phyloP scores from a whole-genome alignment of 2,329 filamentous ascomycete species.

The Aschersonia sp. region DNA sequence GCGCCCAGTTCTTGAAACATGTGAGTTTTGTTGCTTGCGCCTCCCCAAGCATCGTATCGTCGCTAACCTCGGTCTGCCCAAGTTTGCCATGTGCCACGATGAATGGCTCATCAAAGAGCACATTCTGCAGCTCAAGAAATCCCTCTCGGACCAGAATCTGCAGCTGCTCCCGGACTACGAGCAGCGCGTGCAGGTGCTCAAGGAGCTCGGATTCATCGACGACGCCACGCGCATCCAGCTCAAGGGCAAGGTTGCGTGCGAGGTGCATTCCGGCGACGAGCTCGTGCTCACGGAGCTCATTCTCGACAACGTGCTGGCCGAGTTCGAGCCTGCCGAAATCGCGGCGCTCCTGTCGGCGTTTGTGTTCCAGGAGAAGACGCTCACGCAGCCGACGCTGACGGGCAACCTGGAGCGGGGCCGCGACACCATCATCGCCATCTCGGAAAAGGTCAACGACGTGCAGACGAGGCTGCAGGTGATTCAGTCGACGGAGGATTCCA shows the following conservation, averaged over 20 bases:
- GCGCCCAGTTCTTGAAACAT: conserved; percentile 74
- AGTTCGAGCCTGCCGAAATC: conserved; percentile 93
- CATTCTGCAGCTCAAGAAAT: conserved; percentile 70
- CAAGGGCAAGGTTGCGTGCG: conserved; percentile 96
- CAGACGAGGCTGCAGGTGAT: conserved; percentile 90
- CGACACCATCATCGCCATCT: conserved; percentile 75
- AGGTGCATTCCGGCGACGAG: conserved; percentile 94
- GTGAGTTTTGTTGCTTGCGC: conserved; percentile 33
- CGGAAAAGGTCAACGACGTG: conserved; percentile 80
- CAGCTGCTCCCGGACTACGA: conserved; percentile 94
- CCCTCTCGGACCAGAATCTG: conserved; percentile 92
- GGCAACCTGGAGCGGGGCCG: conserved; percentile 69
- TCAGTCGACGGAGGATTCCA: conserved; percentile 74
- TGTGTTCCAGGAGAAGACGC: conserved; percentile 96
- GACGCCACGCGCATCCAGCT: conserved; percentile 75
- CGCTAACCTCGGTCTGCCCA: conserved; percentile 2
- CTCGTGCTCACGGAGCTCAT: conserved; percentile 91
- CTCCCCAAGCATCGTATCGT: neutral
- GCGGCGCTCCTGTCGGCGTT: conserved; percentile 87
- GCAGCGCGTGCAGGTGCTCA: conserved; percentile 81
- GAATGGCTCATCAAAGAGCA: conserved; percentile 95
- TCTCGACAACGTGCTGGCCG: conserved; percentile 87
- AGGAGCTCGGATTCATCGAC: conserved; percentile 86
- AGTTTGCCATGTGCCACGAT: conserved; percentile 93
- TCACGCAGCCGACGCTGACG: conserved; percentile 64